Evolutionary conservation across 2,329 filamentous ascomycete species (phyloP), one percentile per base, ranked within the genome.

Genomic region (Hortaea werneckii): DNA sequence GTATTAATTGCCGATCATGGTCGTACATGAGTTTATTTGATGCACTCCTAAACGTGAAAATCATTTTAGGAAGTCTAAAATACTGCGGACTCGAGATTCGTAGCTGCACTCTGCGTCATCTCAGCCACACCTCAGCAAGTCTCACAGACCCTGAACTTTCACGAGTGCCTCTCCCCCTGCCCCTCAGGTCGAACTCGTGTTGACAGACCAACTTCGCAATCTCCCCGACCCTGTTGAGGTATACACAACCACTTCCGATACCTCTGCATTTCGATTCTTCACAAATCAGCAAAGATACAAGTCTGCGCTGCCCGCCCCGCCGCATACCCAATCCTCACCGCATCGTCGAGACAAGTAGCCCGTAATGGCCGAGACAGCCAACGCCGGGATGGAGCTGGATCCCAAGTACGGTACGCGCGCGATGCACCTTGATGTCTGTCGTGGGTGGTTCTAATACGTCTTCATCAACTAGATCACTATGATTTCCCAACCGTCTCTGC

Each of bases 401-500:
- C 45, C 45, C 32, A 47, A 47, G 27, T 47, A 47, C 29, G 40
- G 37, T 39, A 20, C 37, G 37, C 13, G n/a, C 32, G 4, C 32
- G 8, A 9, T 9, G n/a, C 32, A 35, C 32, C 32, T 35, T 35
- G 32, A n/a, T 35, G n/a, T 35, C 32, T 35, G 32, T 35, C 32
- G n/a, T 9, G 8, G 9, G n/a, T n/a, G 9, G n/a, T 35, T 9
- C 32, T 35, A 39, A n/a, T 39, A 13, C 8, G 2, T 10, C 10
- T 39, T 39, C 10, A n/a, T 8, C 13, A 8, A n/a, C 8, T 13
- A 39, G 92, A 96, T 72, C 68, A 94, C 74, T 96, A 92, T 70
- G 89, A 95, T 69, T 96, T 79, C 74, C 92, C 92, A 52, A 87
- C 82, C 54, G 83, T 78, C 52, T 80, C 87, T 40, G 78, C 85